phyloP scores from a whole-genome alignment of 2,329 filamentous ascomycete genomes.

The Escovopsis sp. region DNA sequence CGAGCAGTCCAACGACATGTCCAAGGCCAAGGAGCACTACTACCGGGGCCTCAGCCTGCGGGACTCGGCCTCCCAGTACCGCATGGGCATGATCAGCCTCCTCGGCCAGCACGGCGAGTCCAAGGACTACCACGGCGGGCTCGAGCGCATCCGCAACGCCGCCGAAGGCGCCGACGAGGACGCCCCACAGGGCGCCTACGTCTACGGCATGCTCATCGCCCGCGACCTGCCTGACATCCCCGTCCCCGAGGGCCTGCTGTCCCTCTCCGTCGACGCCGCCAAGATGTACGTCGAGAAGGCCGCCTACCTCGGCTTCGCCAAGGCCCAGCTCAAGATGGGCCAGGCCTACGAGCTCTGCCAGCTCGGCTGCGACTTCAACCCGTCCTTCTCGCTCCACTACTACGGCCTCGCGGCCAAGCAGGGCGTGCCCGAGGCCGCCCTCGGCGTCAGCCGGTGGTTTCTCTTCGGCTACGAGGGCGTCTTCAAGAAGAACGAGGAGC shows the following conservation, averaged over 20 bases:
- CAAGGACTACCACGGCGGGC: constrained; percentile 62
- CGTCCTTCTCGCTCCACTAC: constrained; percentile 84
- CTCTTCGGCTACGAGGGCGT: constrained; percentile 85
- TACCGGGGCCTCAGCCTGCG: constrained; percentile 60
- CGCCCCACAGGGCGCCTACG: constrained; percentile 87
- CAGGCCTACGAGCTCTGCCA: constrained; percentile 90
- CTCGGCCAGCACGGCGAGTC: constrained; percentile 83
- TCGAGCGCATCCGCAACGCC: constrained; percentile 70
- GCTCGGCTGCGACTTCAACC: constrained; percentile 87
- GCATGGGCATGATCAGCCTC: constrained; percentile 93
- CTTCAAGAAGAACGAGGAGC: constrained; percentile 88
- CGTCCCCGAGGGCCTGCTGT: constrained; percentile 55
- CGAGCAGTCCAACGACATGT: constrained; percentile 83
- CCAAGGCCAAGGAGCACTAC: constrained; percentile 86
- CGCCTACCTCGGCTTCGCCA: constrained; percentile 87
- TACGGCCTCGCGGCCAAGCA: constrained; percentile 86
- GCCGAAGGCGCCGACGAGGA: constrained; percentile 89
- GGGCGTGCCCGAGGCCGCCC: constrained; percentile 82
- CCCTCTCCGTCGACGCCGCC: constrained; percentile 56
- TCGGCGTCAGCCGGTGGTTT: constrained; percentile 98
- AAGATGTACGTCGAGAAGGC: constrained; percentile 90
- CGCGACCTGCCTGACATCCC: constrained; percentile 82
- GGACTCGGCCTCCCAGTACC: constrained; percentile 76
- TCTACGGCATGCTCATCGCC: constrained; percentile 87
- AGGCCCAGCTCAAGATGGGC: constrained; percentile 94